A percentile compares a stretch with the other conserved stretches of the same genome.
Conservation (phyloP, 148 eudicot genomes). For the Camellia sinensis region DNA sequence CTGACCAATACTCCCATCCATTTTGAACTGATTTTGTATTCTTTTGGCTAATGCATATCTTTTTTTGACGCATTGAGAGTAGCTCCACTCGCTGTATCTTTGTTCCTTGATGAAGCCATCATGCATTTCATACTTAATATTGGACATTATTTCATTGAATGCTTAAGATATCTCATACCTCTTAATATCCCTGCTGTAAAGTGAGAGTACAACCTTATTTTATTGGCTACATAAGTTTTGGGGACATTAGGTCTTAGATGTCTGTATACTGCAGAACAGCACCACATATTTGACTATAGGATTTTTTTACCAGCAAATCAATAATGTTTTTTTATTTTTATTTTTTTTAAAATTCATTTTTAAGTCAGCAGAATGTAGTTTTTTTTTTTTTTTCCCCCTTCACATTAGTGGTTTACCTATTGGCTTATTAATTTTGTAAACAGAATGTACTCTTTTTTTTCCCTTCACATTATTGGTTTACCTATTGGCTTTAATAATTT, state of each 20-base stretch:
- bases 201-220: no score
- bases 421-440: neutral
- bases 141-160: neutral
- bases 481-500: neutral
- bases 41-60: constrained; percentile 6
- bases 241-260: neutral
- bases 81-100: neutral
- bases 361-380: neutral
- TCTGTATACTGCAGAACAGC: neutral
- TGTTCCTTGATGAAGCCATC: neutral
- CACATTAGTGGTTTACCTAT: constrained; percentile 4
- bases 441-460: neutral
- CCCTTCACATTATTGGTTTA: constrained; percentile 2
- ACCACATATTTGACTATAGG: neutral
- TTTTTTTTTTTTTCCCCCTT: neutral
- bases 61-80: neutral
- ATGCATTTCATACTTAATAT: constrained; percentile 2
- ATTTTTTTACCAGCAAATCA: neutral
- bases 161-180: no score
- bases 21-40: neutral
- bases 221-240: no score
- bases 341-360: neutral
- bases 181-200: no score
- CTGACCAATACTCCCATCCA: neutral
- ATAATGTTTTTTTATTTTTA: neutral